Conservation (phyloP, 148 eudicot species). For the Cornus suecica region DNA sequence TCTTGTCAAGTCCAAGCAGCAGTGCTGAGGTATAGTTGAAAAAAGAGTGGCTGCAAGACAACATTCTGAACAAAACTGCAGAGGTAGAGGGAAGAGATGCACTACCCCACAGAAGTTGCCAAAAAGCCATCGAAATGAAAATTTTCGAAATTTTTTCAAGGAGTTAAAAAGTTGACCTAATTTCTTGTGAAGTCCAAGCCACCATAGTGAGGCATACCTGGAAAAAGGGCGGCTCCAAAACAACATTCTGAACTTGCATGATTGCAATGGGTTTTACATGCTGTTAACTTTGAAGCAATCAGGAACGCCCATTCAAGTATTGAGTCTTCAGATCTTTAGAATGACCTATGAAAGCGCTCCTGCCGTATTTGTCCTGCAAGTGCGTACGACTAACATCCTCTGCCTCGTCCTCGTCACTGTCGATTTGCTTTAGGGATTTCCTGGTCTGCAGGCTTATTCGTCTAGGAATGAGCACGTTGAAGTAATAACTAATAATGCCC, state of each 20-base stretch:
- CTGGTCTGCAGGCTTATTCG: conserved; percentile 21
- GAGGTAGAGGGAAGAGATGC: not conserved
- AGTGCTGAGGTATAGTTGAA: not conserved
- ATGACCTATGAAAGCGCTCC: not conserved
- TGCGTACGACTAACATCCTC: not conserved
- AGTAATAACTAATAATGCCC: conserved; percentile 31
- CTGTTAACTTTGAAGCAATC: not conserved
- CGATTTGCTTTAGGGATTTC: conserved; percentile 11
- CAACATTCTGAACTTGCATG: not conserved
- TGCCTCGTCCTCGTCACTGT: conserved; percentile 18
- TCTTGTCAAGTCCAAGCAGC: not conserved
- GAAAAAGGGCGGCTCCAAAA: no score
- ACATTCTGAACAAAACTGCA: not conserved
- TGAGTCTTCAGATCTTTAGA: not conserved
- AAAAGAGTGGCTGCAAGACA: no score
- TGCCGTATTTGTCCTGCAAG: not conserved
- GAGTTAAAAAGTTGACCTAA: not conserved
- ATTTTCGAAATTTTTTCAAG: not conserved
- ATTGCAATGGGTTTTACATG: not conserved
- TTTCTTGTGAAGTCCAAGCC: not conserved
- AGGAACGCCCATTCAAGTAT: not conserved
- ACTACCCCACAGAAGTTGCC: not conserved
- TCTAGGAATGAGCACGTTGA: conserved; percentile 34
- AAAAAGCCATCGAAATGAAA: not conserved
- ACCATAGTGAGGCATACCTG: not conserved